Base-by-base conservation (phyloP, 352 stramenopile species). In the Phytophthora kernoviae region DNA sequence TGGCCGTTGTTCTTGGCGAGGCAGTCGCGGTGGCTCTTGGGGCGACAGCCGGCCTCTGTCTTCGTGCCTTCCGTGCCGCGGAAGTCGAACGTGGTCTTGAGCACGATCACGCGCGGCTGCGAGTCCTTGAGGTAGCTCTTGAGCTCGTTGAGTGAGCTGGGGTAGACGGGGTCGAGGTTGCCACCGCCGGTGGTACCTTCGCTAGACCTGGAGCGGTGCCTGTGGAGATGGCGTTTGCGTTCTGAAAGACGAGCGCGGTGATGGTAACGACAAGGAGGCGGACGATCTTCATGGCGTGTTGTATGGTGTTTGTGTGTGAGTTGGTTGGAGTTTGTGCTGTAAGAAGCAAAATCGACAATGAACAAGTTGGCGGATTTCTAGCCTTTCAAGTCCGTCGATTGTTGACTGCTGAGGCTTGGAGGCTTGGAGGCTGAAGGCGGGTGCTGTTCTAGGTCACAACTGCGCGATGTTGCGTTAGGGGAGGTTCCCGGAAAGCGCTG, bases 1-100 rank as follows among this genome's bases (percentile, higher is more conserved):
- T 72, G 63, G 42, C 70, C 73, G 53, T 87, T 81, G 54, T 82
- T 84, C 55, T 81, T 79, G 51, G 63, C 67, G 46, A 82, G 62
- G 21, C 78, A 87, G 20, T 69, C 54, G 20, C 64, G 67, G 18
- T 67, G 73, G 54, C 51, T 78, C 32, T 74, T 63, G 8, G 78
- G 70, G 14, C 70, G 70, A 43, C 75, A 84, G 4, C 70, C 75
- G 1, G 50, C 64, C 57, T 87, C 78, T 10, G 78, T 85, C 17
- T 52, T 74, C 6, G 46, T 75, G 27, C 75, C 75, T n/a, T 87
- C 79, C 1, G 73, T 68, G 14, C 70, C 75, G 15, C 61, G 60
- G 55, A 83, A 88, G 62, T 86, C 66, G 43, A 84, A 86, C 2
- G 54, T 54, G 48, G 73, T 70, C 54, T 68, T 77, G 39, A 85